Conservation (phyloP, 805 yeast genomes). For the Ogataea neopini region DNA sequence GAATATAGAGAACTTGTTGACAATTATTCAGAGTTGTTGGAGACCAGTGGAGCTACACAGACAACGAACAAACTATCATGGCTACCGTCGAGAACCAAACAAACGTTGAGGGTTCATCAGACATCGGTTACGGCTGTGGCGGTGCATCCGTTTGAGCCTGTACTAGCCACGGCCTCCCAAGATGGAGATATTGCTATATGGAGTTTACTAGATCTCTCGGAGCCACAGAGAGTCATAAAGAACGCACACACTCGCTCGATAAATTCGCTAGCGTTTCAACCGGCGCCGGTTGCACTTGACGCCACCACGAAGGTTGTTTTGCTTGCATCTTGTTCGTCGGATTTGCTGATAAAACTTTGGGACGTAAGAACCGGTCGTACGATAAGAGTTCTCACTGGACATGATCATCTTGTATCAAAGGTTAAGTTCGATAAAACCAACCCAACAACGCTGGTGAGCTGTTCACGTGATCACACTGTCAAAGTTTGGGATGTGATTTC, state of each 20-base stretch:
- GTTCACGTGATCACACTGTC: slow-evolving; percentile 63
- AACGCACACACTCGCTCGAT: slow-evolving; percentile 75
- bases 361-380: slow-evolving; percentile 39
- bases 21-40: slow-evolving; percentile 19
- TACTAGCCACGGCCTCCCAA: slow-evolving; percentile 62
- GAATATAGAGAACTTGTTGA: slow-evolving; percentile 50
- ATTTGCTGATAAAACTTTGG: slow-evolving; percentile 68
- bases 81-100: slow-evolving; percentile 57
- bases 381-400: slow-evolving; percentile 71
- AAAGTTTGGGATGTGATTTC: slow-evolving; percentile 65
- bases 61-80: slow-evolving; percentile 46
- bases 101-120: slow-evolving; percentile 53
- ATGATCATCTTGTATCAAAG: slow-evolving; percentile 80
- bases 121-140: slow-evolving; percentile 61
- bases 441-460: slow-evolving; percentile 53
- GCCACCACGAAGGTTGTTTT: slow-evolving; percentile 29
- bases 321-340: slow-evolving; percentile 54
- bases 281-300: slow-evolving; percentile 35
- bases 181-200: slow-evolving; percentile 75
- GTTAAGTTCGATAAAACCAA: slow-evolving; percentile 51
- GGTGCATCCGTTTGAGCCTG: slow-evolving; percentile 75
- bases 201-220: slow-evolving; percentile 61
- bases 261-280: slow-evolving; percentile 58
- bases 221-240: slow-evolving; percentile 60
- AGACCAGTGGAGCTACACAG: slow-evolving; percentile 2